These are phyloP conservation scores for Boletus coccyginus DNA, from an alignment of 768 basidiomycete genomes.

Conservation along the genomic window DNA sequence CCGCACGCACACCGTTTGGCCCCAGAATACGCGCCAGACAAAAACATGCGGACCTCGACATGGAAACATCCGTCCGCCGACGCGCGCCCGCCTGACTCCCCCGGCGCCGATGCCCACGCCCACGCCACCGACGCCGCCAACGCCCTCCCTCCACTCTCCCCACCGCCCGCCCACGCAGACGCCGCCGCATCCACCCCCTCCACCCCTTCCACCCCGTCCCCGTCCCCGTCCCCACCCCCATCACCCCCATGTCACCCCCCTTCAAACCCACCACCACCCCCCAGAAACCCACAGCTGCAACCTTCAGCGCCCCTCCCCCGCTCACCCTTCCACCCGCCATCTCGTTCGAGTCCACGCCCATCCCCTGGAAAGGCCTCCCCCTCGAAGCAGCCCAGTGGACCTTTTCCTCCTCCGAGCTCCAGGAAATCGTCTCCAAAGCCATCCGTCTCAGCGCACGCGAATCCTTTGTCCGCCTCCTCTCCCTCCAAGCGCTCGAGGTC, in stretches of 20 bases:
- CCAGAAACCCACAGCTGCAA: neutral
- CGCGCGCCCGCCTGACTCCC: neutral
- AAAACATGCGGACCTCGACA: neutral
- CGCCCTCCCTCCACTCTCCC: neutral
- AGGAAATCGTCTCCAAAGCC: conserved; percentile 67
- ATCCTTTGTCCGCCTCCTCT: conserved; percentile 68
- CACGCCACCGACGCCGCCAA: no score
- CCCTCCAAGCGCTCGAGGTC: conserved; percentile 57
- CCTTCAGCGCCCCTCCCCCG: conserved; percentile 24
- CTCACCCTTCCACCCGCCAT: conserved; percentile 50
- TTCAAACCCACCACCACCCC: neutral
- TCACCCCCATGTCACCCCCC: no score
- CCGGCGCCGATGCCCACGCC: neutral
- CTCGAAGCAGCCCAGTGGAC: conserved; percentile 69
- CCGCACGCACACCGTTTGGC: conserved; percentile 19
- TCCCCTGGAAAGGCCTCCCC: conserved; percentile 66
- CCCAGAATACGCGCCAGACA: conserved; percentile 19
- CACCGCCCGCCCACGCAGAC: neutral
- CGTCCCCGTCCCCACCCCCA: no score
- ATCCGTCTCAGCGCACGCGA: conserved; percentile 68
- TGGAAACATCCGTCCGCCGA: no score
- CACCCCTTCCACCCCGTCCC: no score
- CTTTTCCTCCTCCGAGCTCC: conserved; percentile 52
- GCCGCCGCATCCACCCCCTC: no score
- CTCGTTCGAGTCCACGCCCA: conserved; percentile 54